A percentile compares a stretch with the other conserved stretches of the same genome.
Conservation (phyloP, 345 rosid genomes). For the Corchorus capsularis region DNA sequence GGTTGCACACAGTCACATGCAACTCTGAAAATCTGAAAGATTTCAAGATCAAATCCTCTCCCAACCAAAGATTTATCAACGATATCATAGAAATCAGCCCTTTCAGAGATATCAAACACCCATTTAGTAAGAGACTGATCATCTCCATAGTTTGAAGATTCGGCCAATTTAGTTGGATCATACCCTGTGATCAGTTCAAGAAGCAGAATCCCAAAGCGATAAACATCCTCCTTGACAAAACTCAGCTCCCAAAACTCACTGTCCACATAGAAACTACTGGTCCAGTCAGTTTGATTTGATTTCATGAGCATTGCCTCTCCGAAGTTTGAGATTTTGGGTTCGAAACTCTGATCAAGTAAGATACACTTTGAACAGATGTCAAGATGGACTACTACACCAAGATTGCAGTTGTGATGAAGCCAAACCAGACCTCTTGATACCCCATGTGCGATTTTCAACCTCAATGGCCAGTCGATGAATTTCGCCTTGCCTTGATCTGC, state of each 20-base stretch:
- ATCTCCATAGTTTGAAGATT: background rate
- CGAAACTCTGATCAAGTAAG: conserved; percentile 25
- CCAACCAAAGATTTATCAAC: conserved; percentile 23
- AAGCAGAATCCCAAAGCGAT: conserved; percentile 27
- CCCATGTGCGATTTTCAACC: conserved; percentile 31
- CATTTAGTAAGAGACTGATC: background rate
- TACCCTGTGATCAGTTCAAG: conserved; percentile 26
- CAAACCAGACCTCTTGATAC: conserved; percentile 32
- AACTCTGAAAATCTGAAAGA: conserved; percentile 18
- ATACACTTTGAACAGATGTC: conserved; percentile 21
- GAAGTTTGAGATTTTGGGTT: conserved; percentile 5
- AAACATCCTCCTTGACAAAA: conserved; percentile 29
- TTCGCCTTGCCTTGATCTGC: background rate
- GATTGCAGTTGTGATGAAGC: conserved; percentile 28
- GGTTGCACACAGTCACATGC: conserved; percentile 25
- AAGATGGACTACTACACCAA: conserved; percentile 18
- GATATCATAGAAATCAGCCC: background rate
- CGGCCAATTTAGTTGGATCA: background rate
- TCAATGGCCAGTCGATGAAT: conserved; percentile 26
- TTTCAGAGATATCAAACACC: background rate
- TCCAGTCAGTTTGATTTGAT: background rate
- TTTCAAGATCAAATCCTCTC: conserved; percentile 26
- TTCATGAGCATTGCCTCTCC: conserved; percentile 11
- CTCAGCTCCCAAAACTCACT: conserved; percentile 22
- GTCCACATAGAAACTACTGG: background rate